Evolutionary conservation across 2,329 filamentous ascomycete genomes (phyloP), one percentile per base, ranked within the genome.

Genomic region (Talaromyces sp.): DNA sequence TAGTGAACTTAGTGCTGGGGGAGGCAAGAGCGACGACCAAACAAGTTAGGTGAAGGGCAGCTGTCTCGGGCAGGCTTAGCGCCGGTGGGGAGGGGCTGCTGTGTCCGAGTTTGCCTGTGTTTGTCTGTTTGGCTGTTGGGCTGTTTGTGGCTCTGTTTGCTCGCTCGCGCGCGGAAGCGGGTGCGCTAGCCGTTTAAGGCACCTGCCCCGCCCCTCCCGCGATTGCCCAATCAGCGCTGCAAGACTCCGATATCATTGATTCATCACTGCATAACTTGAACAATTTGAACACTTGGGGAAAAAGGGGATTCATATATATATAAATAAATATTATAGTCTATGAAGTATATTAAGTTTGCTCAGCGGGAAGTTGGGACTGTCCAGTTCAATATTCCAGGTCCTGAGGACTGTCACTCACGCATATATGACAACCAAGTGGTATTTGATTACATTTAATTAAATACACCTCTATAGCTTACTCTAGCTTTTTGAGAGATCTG

Each of bases 1-100:
- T 57, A 55, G 26, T 27, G 26, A 27, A 27, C 26, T 27, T 27
- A 27, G 61, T 53, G 63, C 51, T 46, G 56, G 10, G 58, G 31
- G 46, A 55, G 52, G 46, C 51, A 52, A 56, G 59, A 61, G 59
- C 56, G 59, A 58, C 56, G 41, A 38, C 59, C 32, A 61, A 55
- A 55, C 38, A 14, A 52, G 59, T 26, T 55, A 58, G 58, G 55
- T 10, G 29, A 31, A 14, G 24, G 19, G 49, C 49, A 46, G 43
- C 43, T 46, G 43, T 46, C 43, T 46, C 43, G 38, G 35, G 49
- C 59, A 55, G 55, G 50, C 19, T 27, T 24, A 57, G 55, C 32
- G 52, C 29, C 26, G 38, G 58, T 41, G 51, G n/a, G 43, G 43
- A 43, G 41, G 41, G 41, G 41, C 41, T 43, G 13, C 32, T 35